Evolutionary conservation across 2,329 filamentous ascomycete species (phyloP).

Genomic region (Neoascochyta sp.): DNA sequence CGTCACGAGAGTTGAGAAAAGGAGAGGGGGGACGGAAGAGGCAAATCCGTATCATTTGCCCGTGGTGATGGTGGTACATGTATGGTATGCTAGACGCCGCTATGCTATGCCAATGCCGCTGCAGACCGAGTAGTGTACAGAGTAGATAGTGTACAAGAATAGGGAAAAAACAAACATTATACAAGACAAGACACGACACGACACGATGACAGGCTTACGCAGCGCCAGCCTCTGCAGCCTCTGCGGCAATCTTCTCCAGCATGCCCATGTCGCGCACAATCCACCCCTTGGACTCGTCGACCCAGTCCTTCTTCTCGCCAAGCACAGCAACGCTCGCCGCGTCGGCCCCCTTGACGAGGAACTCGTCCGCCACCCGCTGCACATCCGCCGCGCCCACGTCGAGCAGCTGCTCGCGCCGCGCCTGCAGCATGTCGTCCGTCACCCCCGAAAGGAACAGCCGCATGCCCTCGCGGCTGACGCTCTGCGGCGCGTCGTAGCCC

Average conservation of each 20-base stretch:
- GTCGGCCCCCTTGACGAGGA: constrained; percentile 66
- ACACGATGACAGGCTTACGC: too few species aligned
- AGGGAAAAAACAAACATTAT: neutral
- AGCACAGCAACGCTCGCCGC: constrained; percentile 69
- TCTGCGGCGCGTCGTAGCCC: constrained; percentile 78
- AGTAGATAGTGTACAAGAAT: constrained; percentile 1
- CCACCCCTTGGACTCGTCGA: constrained; percentile 63
- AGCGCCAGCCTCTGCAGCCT: constrained; percentile 13
- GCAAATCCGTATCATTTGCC: too few species aligned
- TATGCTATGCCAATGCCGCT: too few species aligned
- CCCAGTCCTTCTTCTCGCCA: constrained; percentile 78
- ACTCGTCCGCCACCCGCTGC: constrained; percentile 73
- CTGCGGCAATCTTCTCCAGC: constrained; percentile 27
- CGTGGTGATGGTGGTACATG: too few species aligned
- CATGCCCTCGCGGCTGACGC: constrained; percentile 86
- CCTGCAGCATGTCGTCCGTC: constrained; percentile 84
- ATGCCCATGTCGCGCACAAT: constrained; percentile 70
- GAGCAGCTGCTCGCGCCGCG: constrained; percentile 74
- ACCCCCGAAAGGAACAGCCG: constrained; percentile 79
- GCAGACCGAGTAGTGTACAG: constrained; percentile 8
- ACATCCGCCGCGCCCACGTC: constrained; percentile 82
- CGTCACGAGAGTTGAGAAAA: too few species aligned
- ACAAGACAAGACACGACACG: too few species aligned
- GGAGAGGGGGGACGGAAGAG: too few species aligned
- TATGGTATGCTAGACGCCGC: too few species aligned